phyloP scores from a whole-genome alignment of 192 early-diverging fungal species.

The Coemansia sp. region DNA sequence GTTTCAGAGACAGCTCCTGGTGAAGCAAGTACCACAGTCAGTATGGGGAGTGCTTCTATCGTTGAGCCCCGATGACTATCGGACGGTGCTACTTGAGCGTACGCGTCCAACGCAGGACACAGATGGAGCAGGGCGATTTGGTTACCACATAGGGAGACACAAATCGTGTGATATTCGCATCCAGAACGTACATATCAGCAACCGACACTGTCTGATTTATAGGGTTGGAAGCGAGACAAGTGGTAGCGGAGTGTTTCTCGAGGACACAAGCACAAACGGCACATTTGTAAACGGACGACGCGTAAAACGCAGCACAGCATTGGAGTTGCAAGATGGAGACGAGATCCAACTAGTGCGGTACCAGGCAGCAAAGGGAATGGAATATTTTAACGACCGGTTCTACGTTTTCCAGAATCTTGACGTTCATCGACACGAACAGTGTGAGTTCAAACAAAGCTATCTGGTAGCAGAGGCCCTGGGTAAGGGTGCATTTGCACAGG shows the following conservation, averaged over 20 bases:
- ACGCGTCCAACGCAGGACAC: conserved; percentile 9
- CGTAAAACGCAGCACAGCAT: conserved; percentile 52
- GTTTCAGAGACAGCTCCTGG: conserved; percentile 50
- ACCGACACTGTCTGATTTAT: conserved; percentile 57
- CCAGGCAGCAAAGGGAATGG: conserved; percentile 46
- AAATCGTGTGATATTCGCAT: conserved; percentile 53
- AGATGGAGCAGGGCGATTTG: conserved; percentile 15
- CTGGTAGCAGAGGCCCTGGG: conserved; percentile 39
- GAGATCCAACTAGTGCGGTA: conserved; percentile 60
- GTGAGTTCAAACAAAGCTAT: conserved; percentile 53
- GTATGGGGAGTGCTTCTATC: conserved; percentile 57
- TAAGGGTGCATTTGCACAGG: conserved; percentile 66
- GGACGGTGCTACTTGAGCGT: conserved; percentile 45
- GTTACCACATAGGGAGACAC: conserved; percentile 55
- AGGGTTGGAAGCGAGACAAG: conserved; percentile 31
- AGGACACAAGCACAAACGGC: conserved; percentile 67
- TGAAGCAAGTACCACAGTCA: conserved; percentile 45
- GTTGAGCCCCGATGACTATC: conserved; percentile 51
- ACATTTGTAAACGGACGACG: conserved; percentile 65
- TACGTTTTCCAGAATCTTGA: conserved; percentile 48
- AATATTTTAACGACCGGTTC: conserved; percentile 48
- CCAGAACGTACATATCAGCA: conserved; percentile 54
- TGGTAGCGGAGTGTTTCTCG: conserved; percentile 35
- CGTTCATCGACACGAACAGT: conserved; percentile 37
- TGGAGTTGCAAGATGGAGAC: conserved; percentile 62